A percentile compares a stretch with the other conserved stretches of the same genome.
These are phyloP conservation scores for Corrigiola litoralis DNA, from an alignment of 179 eudicot genomes.

Conservation along the genomic window DNA sequence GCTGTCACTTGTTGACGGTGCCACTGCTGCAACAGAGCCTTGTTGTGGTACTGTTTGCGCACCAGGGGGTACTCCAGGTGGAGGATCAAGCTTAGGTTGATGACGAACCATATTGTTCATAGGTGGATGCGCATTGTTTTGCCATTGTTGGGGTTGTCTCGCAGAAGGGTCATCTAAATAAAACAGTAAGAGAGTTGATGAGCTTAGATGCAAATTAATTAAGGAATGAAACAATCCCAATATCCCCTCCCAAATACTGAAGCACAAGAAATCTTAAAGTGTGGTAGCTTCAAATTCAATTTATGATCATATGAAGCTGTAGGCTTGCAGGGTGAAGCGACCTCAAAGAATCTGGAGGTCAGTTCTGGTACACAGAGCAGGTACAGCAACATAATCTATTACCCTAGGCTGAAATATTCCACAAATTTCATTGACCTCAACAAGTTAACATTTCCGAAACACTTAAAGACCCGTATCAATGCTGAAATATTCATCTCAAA, in stretches of 20 bases:
- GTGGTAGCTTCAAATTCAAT: too few relatives aligned
- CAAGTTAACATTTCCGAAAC: not conserved
- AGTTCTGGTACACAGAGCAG: too few relatives aligned
- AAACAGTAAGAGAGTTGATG: slow-evolving; percentile 2
- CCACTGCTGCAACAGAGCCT: slow-evolving; percentile 25
- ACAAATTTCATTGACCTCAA: too few relatives aligned
- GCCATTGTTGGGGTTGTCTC: slow-evolving; percentile 34
- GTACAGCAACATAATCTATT: too few relatives aligned
- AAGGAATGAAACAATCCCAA: too few relatives aligned
- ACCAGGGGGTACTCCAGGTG: slow-evolving; percentile 13
- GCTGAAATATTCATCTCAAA: not conserved
- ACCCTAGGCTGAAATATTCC: too few relatives aligned
- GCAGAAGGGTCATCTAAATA: slow-evolving; percentile 34
- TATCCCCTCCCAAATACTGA: too few relatives aligned
- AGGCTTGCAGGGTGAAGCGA: too few relatives aligned
- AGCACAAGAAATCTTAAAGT: too few relatives aligned
- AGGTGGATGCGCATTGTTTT: slow-evolving; percentile 26
- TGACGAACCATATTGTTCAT: slow-evolving; percentile 16
- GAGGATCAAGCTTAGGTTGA: slow-evolving; percentile 24
- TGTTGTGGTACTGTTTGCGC: slow-evolving; percentile 21
- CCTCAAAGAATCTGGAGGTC: too few relatives aligned
- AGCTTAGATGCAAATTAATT: slow-evolving; percentile 1
- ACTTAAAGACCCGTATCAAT: not conserved
- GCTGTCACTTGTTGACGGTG: slow-evolving; percentile 31
- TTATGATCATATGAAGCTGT: too few relatives aligned